Evolutionary conservation across 371 early-diverging fungal genomes (phyloP), one percentile per base, ranked within the genome.

Genomic region (Conidiobolus incongruus): DNA sequence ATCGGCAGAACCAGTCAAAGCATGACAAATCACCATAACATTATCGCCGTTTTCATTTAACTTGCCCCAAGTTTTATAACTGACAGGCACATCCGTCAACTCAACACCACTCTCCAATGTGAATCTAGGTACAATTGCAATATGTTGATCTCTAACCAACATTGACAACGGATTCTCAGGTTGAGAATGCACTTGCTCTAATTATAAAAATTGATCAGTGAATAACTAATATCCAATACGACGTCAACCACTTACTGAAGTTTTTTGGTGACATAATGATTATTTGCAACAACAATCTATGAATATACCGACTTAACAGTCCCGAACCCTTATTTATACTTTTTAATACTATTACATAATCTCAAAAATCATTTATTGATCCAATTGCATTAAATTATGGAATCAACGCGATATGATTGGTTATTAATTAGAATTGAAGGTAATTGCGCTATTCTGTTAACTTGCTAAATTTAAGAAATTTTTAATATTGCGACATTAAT

Each of bases 11-110:
- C 96, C 96, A 35, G 86, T 84, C 31, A 95, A 59, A 2, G 96
- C 96, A 62, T 95, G 96, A 54, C 94, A 95, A 43, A 95, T 81
- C 21, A 94, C 80, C 82, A 95, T 82, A 47, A 75, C 84, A 59
- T 95, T 95, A 49, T 76, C 64, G 7, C 61, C 72, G 5, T 59
- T 45, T 15, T 63, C 70, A 54, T 85, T 88, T 19, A 95, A 65
- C 23, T 55, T 69, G n/a, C 96, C 96, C 81, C 83, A 93, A 2
- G 94, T 81, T 54, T 90, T 84, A 74, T 89, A 95, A 11, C 88
- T 94, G 2, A 93, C 80, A 2, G 93, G 91, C 8, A 84, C 78
- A 29, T 81, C 45, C 24, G 53, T 47, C n/a, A 95, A 58, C 7
- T 51, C 56, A 16, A 64, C 68, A 21, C 89, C 91, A 7, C 75